Evolutionary conservation across 2,329 filamentous ascomycete species (phyloP), one percentile per base, ranked within the genome.

Genomic region (Xylariaceae sp.): DNA sequence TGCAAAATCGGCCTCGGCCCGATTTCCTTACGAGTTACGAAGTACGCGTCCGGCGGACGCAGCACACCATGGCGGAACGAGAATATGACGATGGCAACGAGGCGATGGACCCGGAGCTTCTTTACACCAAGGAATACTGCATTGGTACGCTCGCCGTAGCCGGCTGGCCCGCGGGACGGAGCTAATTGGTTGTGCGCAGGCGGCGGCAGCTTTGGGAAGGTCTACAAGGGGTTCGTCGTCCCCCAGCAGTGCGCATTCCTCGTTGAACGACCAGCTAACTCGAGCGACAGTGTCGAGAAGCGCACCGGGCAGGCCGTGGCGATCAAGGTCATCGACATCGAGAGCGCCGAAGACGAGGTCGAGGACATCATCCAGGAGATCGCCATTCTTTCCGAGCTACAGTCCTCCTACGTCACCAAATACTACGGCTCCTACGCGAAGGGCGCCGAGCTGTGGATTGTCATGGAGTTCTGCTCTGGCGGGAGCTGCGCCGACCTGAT

Each of bases 341-440:
- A 98, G 63, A 95, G 92, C 65, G 92, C 92, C 53, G 92, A 98
- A 63, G 92, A 98, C 60, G 92, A 98, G 64, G 90, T 98, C 49
- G 92, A 96, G 66, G 92, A 98, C 63, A 98, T 98, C 51, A 95
- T 96, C 58, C 88, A 94, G 59, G 92, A 98, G 64, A 96, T 98
- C 49, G 88, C 90, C 47, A 96, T 98, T 51, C 72, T 98, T 35
- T 94, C 92, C 19, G 90, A 94, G 61, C 77, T 98, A 46, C 86
- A 93, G 63, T 96, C 90, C 13, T 88, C 88, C 13, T 94, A 93
- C 56, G 90, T 96, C 42, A 98, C 92, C 24, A 92, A 93, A 60
- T 98, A 98, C 68, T 88, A 94, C 64, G 92, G 92, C 46, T 95
- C 90, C 36, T 96, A 92, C 55, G 78, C 94, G 48, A 94, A 94